Evolutionary conservation across 2,329 filamentous ascomycete genomes (phyloP), one percentile per base, ranked within the genome.

Genomic region (Scortechinia acanthostroma): DNA sequence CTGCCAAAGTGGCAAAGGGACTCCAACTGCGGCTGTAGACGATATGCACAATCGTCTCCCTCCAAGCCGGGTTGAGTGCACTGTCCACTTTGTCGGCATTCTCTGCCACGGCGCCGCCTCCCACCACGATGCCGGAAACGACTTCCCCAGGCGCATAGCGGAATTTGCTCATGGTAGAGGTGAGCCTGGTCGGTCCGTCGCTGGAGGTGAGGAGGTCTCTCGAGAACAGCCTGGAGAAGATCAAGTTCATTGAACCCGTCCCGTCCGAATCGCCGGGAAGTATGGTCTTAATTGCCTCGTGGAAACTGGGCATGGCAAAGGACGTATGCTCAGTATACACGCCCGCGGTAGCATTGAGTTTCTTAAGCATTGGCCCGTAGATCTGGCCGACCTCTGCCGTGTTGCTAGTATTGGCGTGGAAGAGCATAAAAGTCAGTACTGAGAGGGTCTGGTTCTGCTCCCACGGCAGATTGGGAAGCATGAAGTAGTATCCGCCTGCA

Each of bases 401-500:
- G 51, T 40, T 48, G 28, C 19, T 53, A 13, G 25, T n/a, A 13
- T n/a, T n/a, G 13, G 13, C 25, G 13, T 13, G 25, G 25, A n/a
- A 30, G 25, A n/a, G 25, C n/a, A n/a, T 13, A n/a, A 13, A n/a
- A n/a, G 21, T 66, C 48, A 21, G 57, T 63, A 1, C 66, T 58
- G 33, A 62, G 55, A 3, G 62, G 63, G n/a, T 60, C 58, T 6
- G n/a, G n/a, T n/a, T n/a, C n/a, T n/a, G n/a, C n/a, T n/a, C n/a
- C n/a, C n/a, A n/a, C n/a, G 22, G 45, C 15, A 53, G 14, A 16
- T 52, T 51, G n/a, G 67, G 60, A 45, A 60, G 15, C 15, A 71
- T 57, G 23, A 57, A 66, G 42, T 64, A 56, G 33, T 66, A 62
- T 4, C 62, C 59, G 5, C 58, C 55, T 20, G 60, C 58, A 1